These are phyloP conservation scores for Fraxinus xanthoxyloides DNA, from an alignment of 305 asterid species.

Conservation along the genomic window DNA sequence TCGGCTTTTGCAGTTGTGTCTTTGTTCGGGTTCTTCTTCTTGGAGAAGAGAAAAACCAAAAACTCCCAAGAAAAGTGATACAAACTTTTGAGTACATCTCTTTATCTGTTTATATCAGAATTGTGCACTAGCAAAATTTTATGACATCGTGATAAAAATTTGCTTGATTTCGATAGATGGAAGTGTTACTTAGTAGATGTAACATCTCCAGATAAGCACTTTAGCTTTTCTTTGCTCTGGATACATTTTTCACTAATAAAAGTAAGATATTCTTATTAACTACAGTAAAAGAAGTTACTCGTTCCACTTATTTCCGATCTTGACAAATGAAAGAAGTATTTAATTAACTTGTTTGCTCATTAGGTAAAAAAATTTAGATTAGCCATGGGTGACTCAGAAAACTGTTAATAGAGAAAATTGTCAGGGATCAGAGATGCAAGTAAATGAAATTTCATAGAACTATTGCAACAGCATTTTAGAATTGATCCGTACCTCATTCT, in stretches of 20 bases:
- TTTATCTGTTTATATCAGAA: neutral
- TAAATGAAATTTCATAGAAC: neutral
- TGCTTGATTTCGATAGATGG: neutral
- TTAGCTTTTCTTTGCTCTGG: neutral
- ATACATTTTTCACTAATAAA: neutral
- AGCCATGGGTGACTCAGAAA: neutral
- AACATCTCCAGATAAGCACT: neutral
- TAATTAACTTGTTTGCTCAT: neutral
- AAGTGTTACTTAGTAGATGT: neutral
- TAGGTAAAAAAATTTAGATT: neutral
- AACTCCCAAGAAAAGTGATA: conserved; percentile 28
- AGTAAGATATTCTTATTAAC: neutral
- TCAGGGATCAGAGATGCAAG: neutral
- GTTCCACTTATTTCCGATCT: neutral
- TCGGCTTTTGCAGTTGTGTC: conserved; percentile 62
- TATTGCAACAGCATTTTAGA: neutral
- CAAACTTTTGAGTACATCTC: neutral
- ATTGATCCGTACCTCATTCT: neutral
- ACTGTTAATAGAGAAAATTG: neutral
- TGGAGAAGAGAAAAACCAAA: conserved; percentile 52
- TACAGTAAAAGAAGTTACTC: neutral
- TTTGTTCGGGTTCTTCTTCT: conserved; percentile 50
- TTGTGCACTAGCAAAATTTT: neutral
- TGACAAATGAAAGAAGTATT: neutral
- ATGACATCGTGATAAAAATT: neutral